Base-by-base conservation (phyloP, 2,329 filamentous ascomycete genomes). In the Colletotrichum trifolii region DNA sequence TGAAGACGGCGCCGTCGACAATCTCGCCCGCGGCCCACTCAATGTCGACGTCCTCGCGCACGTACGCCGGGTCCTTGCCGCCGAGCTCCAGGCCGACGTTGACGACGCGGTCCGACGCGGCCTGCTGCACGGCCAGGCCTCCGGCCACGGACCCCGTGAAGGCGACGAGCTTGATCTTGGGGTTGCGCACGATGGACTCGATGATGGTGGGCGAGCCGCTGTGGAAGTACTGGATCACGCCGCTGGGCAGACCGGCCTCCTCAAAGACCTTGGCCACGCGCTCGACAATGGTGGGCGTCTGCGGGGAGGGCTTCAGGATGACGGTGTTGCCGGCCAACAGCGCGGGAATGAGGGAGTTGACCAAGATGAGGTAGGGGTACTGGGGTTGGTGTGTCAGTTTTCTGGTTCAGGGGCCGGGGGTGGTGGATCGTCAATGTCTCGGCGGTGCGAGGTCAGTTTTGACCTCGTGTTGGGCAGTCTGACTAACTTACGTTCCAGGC, bases 1-100 rank as follows among this genome's bases (percentile, higher is more conserved):
- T 98, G 85, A 98, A 98, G 62, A 98, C 84, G n/a, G 94, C 90
- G 17, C 95, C 95, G 71, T 98, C 95, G 12, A 98, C 93, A 72
- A 98, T 96, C 79, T 97, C 94, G 70, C 92, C 94, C 0, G 95
- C 95, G 0, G 91, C 94, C 95, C 94, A 97, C 52, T 88, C 88
- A 52, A 97, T 79, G 75, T 98, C 94, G 2, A 97, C 93, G 73
- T 98, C 95, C 7, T 82, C 83, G 66, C 95, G 85, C 59, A 98
- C 85, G 73, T 97, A 98, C 33, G 95, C 95, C 5, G 95, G 93
- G 75, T 98, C 95, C 75, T 98, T 98, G 69, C 95, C 95, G 69
- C 95, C 95, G 35, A 98, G 88, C 79, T 98, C 95, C 42, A 98
- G 85, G 2, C 94, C 93, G 49, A 98, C 92, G 67, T 90, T 89